Base-by-base conservation (phyloP, 1,284 basidiomycete genomes). In the Heterobasidion irregulare region DNA sequence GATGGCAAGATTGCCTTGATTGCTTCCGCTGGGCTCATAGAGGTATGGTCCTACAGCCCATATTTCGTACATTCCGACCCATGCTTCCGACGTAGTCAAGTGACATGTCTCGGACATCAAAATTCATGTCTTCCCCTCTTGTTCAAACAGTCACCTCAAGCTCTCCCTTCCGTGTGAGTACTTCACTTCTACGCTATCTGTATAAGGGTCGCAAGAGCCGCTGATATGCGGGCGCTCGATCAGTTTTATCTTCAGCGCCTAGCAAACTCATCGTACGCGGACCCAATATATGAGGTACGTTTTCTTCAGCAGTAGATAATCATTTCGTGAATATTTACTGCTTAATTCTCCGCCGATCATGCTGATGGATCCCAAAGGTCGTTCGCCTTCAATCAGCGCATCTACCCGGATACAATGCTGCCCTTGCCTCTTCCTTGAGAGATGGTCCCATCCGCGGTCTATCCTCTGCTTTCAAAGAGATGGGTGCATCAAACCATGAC, bases 331-430 rank as follows among this genome's bases (percentile, higher is more conserved):
- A 33, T 13, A 35, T 53, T 35, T 36, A 26, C 8, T 6, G 2
- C 41, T 41, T 43, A 18, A 35, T 55, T 35, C 44, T 50, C 35
- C 26, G 16, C 26, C 9, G 38, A 44, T 56, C 38, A 49, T n/a
- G 36, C 41, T 15, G 34, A 33, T 52, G 15, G 36, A 44, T 48
- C 46, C 41, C 45, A 50, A 18, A 18, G 62, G 75, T 89, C 57
- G 81, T 89, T 1, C 77, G 84, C 32, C 70, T 87, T 10, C 88
- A 91, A 69, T 84, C 83, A 0, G 85, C 85, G 2, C 80, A 85
- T 64, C 74, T 91, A 10, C 78, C 83, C 6, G 81, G 87, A 7
- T 90, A 82, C 67, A 84, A 87, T 57, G 73, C 78, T 16, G 88
- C 88, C 0, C 67, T 91, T 12, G 86, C 86, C 0, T 87, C 86